A percentile compares a stretch with the other conserved stretches of the same genome.
Conservation (phyloP, 495 filamentous ascomycete genomes). For the Lepraria neglecta region DNA sequence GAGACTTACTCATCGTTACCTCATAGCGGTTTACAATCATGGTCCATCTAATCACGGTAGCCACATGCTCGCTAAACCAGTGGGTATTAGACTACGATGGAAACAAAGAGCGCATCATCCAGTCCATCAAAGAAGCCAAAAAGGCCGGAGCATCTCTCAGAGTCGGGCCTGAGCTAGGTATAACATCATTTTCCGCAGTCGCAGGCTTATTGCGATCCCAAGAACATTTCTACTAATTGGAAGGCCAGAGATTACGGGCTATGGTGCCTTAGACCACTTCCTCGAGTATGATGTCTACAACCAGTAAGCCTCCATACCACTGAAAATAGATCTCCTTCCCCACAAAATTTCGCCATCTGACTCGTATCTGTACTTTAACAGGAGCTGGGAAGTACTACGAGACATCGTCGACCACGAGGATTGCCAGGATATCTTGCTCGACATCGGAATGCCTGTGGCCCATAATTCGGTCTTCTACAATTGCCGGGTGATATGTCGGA, state of each 20-base stretch:
- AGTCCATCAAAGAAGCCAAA: conserved; percentile 66
- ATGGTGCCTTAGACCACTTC: conserved; percentile 10
- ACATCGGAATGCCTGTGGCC: conserved; percentile 58
- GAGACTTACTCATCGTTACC: too few species aligned
- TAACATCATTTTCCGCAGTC: conserved; percentile 59
- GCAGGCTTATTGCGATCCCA: conserved; percentile 2
- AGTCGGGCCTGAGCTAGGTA: conserved; percentile 69
- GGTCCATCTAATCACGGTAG: conserved; percentile 41
- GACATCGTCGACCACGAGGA: not conserved
- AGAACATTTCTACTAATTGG: too few species aligned
- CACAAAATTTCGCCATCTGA: too few species aligned
- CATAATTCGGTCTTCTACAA: conserved; percentile 40
- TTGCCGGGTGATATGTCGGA: conserved; percentile 60
- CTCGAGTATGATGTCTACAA: conserved; percentile 37
- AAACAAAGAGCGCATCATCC: conserved; percentile 67
- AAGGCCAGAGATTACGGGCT: not conserved
- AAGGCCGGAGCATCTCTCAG: conserved; percentile 61
- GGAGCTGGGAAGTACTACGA: too few species aligned
- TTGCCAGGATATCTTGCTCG: conserved; percentile 28
- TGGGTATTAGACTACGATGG: conserved; percentile 78
- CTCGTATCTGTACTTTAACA: too few species aligned
- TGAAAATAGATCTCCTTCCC: too few species aligned
- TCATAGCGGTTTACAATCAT: conserved; percentile 18
- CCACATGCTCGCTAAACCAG: conserved; percentile 46
- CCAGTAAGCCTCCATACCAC: too few species aligned